Base-by-base conservation (phyloP, 2,329 filamentous ascomycete genomes). In the Arthrobotrys sphaeroides region DNA sequence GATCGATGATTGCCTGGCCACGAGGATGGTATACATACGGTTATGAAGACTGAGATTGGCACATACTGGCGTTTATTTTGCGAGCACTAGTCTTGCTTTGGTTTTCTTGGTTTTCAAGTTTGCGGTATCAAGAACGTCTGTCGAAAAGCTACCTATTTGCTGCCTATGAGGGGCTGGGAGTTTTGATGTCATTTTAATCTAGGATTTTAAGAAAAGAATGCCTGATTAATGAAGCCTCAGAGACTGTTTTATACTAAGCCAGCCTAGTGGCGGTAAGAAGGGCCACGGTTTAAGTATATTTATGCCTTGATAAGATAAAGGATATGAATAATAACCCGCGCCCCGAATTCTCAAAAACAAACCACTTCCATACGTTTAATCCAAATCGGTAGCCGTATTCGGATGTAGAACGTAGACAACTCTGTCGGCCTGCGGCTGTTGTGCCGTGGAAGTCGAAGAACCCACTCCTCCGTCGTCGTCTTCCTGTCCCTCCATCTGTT, bases 331-430 rank as follows among this genome's bases (percentile, higher is more conserved):
- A 33, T 26, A 28, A n/a, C 26, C n/a, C 5, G n/a, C 26, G 16
- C 24, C n/a, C 47, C 22, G 24, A 22, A 28, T 13, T 9, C 4
- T 31, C 22, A 33, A 9, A 12, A 33, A 9, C 31, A 9, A 33
- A 7, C 5, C 16, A n/a, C n/a, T n/a, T n/a, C n/a, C n/a, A n/a
- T n/a, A n/a, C 12, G 12, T 22, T 28, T 69, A 68, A 60, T 75
- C 72, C 22, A 51, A 61, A n/a, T 78, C 78, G 33, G 79, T 77
- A 51, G 78, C 79, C 16, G 79, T 79, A 66, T 98, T 98, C 72
- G 95, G 95, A 84, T 99, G 95, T 78, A 99, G 82, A 24, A 97
- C 91, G 81, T 97, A 99, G 61, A 95, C 87, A 3, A 91, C 85
- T 83, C 78, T 86, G 81, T 81, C 84, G 12, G 26, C 40, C 38